Base-by-base conservation (phyloP, 805 yeast genomes). In the Kockiozyma suomiensis region DNA sequence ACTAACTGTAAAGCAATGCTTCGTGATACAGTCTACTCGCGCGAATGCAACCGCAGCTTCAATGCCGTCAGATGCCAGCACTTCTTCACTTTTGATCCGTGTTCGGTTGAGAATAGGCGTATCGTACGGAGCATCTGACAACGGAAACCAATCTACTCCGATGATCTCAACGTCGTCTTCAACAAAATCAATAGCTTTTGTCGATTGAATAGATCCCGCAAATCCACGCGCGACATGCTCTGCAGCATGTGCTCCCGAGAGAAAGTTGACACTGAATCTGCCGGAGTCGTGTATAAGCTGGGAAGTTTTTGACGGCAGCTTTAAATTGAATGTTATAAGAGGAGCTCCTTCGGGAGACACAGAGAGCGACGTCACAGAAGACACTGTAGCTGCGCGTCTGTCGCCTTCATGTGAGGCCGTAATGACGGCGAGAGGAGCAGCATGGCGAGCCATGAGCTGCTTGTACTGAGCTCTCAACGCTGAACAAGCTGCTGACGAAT, bases 251-350 rank as follows among this genome's bases (percentile, higher is more conserved):
- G 80, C 77, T 0, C 97, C 93, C 2, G 84, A 67, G 15, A 93
- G 74, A 26, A 90, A 71, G 72, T 93, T 97, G 10, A 93, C 75
- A 0, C 96, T 96, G 70, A 90, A 80, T 54, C 78, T 74, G 37
- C 78, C 78, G 41, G 77, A 71, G n/a, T 78, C 74, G 68, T 88
- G 90, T 28, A 93, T 75, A 10, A 82, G 76, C 5, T 77, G 75
- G 0, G 96, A 86, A 0, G 98, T 92, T 33, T 85, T 80, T 4
- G 97, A 89, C 0, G 98, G 98, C 13, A 85, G 76, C 72, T 89
- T 96, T 40, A 93, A 76, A 71, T 93, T 93, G 76, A 93, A 92
- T 68, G 90, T 94, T 0, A 93, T 69, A 55, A 92, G 74, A 1
- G 97, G 96, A 13, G 78, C 78, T 17, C 41, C 59, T 13, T 50